phyloP scores from a whole-genome alignment of 805 yeast genomes.

The Komagataella pseudopastoris region DNA sequence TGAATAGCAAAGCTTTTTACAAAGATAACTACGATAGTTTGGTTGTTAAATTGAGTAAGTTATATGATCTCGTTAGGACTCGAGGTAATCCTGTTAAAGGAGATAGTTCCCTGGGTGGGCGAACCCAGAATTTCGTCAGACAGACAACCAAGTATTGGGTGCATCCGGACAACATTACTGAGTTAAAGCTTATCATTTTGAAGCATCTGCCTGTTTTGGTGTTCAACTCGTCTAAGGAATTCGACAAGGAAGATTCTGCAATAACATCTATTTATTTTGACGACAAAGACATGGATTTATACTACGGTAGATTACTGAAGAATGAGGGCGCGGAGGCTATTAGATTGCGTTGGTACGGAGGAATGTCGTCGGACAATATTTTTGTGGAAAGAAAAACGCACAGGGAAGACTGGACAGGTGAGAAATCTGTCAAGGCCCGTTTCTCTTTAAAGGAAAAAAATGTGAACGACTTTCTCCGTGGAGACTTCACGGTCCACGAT shows the following conservation, averaged over 20 bases:
- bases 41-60: constrained; percentile 78
- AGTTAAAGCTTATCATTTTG: constrained; percentile 79
- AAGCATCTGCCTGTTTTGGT: constrained; percentile 96
- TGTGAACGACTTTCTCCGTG: constrained; percentile 73
- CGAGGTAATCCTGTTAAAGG: constrained; percentile 93
- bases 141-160: constrained; percentile 99
- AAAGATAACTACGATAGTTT: constrained; percentile 86
- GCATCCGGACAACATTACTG: constrained; percentile 96
- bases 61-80: constrained; percentile 88
- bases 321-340: constrained; percentile 99
- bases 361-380: constrained; percentile 84
- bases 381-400: constrained; percentile 97
- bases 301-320: constrained; percentile 87
- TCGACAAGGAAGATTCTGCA: constrained; percentile 88
- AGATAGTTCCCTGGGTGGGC: constrained; percentile 96
- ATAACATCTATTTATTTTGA: constrained; percentile 96
- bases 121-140: constrained; percentile 94
- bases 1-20: constrained; percentile 90
- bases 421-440: constrained; percentile 96
- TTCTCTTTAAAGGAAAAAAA: constrained; percentile 85
- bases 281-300: constrained; percentile 76
- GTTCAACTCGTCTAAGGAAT: constrained; percentile 83
- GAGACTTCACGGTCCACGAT: constrained; percentile 76
- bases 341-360: constrained; percentile 98
- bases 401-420: constrained; percentile 99